Conservation (phyloP, 2,329 filamentous ascomycete species). For the Ustulina deusta region DNA sequence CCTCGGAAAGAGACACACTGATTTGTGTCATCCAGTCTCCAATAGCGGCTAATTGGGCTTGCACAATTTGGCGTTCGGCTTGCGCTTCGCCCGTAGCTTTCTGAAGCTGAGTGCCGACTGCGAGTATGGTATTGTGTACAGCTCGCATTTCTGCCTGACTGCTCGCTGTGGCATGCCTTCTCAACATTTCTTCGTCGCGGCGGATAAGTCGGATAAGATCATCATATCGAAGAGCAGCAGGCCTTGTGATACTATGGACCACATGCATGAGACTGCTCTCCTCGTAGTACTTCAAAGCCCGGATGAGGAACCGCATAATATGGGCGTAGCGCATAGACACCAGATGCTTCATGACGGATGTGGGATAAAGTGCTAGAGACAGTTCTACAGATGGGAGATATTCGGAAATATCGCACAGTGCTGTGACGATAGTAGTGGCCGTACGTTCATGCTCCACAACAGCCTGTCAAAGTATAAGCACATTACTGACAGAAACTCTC, state of each 20-base stretch:
- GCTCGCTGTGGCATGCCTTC: constrained; percentile 13
- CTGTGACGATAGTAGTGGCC: constrained; percentile 13
- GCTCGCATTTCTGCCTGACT: constrained; percentile 21
- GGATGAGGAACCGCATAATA: constrained; percentile 20
- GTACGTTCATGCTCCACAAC: constrained; percentile 24
- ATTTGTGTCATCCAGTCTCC: constrained; percentile 24
- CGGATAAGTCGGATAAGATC: constrained; percentile 4
- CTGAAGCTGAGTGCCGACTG: constrained; percentile 7
- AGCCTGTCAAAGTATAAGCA: background rate
- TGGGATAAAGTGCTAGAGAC: constrained; percentile 24
- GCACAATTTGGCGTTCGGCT: too few relatives aligned
- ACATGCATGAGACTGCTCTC: constrained; percentile 25
- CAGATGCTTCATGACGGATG: constrained; percentile 13
- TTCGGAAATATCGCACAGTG: constrained; percentile 22
- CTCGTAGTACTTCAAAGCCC: constrained; percentile 19
- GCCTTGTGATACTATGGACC: constrained; percentile 18
- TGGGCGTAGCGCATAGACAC: constrained; percentile 22
- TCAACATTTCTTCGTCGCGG: constrained; percentile 12
- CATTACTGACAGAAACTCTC: background rate
- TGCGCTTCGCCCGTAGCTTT: background rate
- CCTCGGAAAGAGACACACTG: constrained; percentile 6
- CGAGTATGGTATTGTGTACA: constrained; percentile 4
- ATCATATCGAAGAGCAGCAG: constrained; percentile 17
- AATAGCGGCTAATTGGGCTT: constrained; percentile 11
- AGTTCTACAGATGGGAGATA: constrained; percentile 22